Base-by-base conservation (phyloP, 2,329 filamentous ascomycete species). In the Epichloe elymi region DNA sequence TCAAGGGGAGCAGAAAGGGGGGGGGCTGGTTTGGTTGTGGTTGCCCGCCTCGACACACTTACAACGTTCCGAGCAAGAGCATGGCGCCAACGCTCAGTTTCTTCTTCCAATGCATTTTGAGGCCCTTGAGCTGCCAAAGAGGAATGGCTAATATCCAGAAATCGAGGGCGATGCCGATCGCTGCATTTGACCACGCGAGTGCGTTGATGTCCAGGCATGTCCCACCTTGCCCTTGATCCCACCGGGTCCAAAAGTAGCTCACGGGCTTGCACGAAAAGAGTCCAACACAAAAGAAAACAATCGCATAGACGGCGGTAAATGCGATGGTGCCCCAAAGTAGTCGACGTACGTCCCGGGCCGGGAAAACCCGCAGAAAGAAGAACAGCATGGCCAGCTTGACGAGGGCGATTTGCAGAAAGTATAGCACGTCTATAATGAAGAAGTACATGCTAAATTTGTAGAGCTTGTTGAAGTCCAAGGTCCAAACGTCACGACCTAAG, bases 311-410 rank as follows among this genome's bases (percentile, higher is more conserved):
- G 3, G 55, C 53, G 35, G 61, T 63, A 49, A 71, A 60, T 6
- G 49, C 52, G 4, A 65, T 53, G 3, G 64, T 63, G 4, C 53
- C 56, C 56, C 63, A 67, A 5, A 69, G 58, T 35, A 65, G 19
- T n/a, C 57, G 53, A 10, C 60, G 57, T 19, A 68, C 63, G 1
- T 33, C 39, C 4, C 41, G 53, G 0, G 57, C 57, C 3, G 66
- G 66, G 43, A 71, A 71, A 45, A 72, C 66, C 23, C 66, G 63
- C 37, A 68, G 59, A 53, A 69, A 71, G 53, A 72, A 69, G 51
- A 64, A 61, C 2, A 72, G 55, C 35, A 72, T 59, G 6, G 69
- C 65, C 48, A 70, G 54, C 57, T 71, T 70, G 20, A 67, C 61
- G 10, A 69, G 54, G 12, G 49, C 17, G 17, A 51, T 41, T 19